Conservation (phyloP, 1,284 basidiomycete genomes). For the Hemileia vastatrix region DNA sequence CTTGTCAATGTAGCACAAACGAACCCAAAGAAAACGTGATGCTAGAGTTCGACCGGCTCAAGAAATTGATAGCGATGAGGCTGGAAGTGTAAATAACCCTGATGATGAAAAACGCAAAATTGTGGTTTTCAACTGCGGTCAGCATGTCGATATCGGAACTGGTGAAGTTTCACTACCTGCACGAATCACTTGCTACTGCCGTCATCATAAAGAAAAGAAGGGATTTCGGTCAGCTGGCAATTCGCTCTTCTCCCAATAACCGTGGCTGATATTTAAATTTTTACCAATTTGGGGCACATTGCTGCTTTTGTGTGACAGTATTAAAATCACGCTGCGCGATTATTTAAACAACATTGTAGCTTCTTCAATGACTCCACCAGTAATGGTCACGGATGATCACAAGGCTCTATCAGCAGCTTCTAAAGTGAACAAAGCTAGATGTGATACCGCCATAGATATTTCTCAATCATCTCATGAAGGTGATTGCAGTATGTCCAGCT, state of each 20-base stretch:
- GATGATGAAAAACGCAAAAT: constrained; percentile 54
- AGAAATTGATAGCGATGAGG: constrained; percentile 24
- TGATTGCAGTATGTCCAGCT: no score
- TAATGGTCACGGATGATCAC: constrained; percentile 99
- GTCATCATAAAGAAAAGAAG: constrained; percentile 93
- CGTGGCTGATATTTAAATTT: neutral
- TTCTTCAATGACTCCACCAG: constrained; percentile 71
- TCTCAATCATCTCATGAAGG: no score
- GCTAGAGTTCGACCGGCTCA: constrained; percentile 22
- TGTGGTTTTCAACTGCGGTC: constrained; percentile 90
- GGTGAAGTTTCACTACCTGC: constrained; percentile 84
- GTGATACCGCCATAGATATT: no score
- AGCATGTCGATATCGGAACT: constrained; percentile 76
- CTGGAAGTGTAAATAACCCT: constrained; percentile 12
- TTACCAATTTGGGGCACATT: neutral
- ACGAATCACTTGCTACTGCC: constrained; percentile 95
- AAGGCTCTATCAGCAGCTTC: constrained; percentile 60
- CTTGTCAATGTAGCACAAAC: constrained; percentile 21
- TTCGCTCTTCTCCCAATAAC: neutral
- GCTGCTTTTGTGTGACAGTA: neutral
- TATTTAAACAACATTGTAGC: constrained; percentile 70
- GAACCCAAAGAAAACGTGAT: constrained; percentile 20
- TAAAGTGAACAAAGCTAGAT: no score
- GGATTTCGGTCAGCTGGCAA: constrained; percentile 58
- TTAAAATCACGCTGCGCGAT: constrained; percentile 59